Base-by-base conservation (phyloP, 257 asterid genomes). In the Apocynum venetum region DNA sequence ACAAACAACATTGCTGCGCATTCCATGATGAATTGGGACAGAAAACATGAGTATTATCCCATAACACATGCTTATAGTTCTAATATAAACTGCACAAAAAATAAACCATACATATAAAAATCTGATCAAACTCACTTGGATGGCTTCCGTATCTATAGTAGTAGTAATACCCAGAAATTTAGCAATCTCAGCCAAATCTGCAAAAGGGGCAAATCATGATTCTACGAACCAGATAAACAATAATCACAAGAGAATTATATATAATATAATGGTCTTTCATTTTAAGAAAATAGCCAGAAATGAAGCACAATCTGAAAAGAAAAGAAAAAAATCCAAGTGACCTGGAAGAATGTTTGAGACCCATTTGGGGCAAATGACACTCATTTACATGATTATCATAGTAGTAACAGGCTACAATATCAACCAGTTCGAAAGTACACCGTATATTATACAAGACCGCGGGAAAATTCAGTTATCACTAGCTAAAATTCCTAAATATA, bases 131-230 rank as follows among this genome's bases (percentile, higher is more conserved):
- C 99, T 87, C 88, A 92, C 98, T 85, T 95, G 98, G 80, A 95
- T 93, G 56, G 97, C 92, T 86, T 93, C 99, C 49, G 91, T 91
- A 86, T 95, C 98, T 75, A 93, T 84, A 9, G 93, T 89, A 71
- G 93, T 88, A 43, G 99, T 95, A 79, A 95, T 90, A 59, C 99
- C 98, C 78, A 95, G 84, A 89, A 95, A 95, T 83, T 95, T 95
- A 41, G 99, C 99, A 67, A 95, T 93, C 89, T 95, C 99, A 7
- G 99, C 98, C 82, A 95, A 87, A 91, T 95, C 98, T 95, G 95
- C 80, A 82, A 75, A 79, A 43, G 20, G 56, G 72, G 74, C 1
- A 69, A 77, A 75, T 68, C n/a, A 12, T 46, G 19, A 43, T 43
- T 38, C 13, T 15, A 71, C 15, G 55, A 49, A 66, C 60, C 61